phyloP scores from a whole-genome alignment of 371 early-diverging fungal species.

The Parasitella parasitica region DNA sequence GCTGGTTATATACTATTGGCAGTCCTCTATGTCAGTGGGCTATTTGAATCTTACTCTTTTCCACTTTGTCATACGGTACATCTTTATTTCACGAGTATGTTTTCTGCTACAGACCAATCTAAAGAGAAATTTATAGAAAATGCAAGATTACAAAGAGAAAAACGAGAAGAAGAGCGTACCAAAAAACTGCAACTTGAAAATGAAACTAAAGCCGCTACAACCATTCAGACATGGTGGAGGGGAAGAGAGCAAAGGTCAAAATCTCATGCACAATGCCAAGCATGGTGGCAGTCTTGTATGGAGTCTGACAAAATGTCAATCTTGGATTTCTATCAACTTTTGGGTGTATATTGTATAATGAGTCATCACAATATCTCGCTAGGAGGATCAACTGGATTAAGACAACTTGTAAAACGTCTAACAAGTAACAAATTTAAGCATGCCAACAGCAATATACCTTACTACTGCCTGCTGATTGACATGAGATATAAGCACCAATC shows the following conservation, averaged over 20 bases:
- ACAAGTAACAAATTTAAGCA: constrained; percentile 17
- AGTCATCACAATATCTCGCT: not conserved
- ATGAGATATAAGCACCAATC: constrained; percentile 24
- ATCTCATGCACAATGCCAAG: constrained; percentile 18
- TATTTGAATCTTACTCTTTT: too few relatives aligned
- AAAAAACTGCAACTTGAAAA: constrained; percentile 12
- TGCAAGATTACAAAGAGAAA: constrained; percentile 35
- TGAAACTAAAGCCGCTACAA: constrained; percentile 19
- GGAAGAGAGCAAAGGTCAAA: constrained; percentile 2
- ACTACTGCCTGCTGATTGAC: constrained; percentile 34
- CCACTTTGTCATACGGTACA: too few relatives aligned
- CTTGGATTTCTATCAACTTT: constrained; percentile 18
- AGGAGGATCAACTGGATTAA: not conserved
- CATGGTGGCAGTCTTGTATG: constrained; percentile 25
- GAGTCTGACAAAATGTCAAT: not conserved
- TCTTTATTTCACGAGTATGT: constrained; percentile 21
- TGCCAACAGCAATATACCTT: constrained; percentile 9
- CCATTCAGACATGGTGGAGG: constrained; percentile 40
- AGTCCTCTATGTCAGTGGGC: not conserved
- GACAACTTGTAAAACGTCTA: constrained; percentile 13
- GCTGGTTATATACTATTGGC: not conserved
- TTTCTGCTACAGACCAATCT: constrained; percentile 29
- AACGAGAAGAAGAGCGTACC: constrained; percentile 36
- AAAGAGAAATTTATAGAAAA: constrained; percentile 42
- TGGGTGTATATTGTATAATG: constrained; percentile 30